Conservation (phyloP, 495 filamentous ascomycete species). For the Geopyxis carbonaria region DNA sequence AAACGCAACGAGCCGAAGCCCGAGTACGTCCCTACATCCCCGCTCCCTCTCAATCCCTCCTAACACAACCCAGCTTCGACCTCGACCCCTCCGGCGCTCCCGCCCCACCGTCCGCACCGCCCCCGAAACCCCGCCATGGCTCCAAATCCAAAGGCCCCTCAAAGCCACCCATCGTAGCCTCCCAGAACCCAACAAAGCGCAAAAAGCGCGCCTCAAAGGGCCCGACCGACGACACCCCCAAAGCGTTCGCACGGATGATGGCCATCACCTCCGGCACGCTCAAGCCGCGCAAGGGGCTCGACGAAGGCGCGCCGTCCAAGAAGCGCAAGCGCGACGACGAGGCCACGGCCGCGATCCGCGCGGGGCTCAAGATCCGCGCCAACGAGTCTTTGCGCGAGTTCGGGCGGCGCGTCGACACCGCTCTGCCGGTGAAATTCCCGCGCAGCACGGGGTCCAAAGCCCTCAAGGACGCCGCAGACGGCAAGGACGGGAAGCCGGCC, state of each 20-base stretch:
- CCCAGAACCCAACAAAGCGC: constrained; percentile 31
- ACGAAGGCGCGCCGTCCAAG: constrained; percentile 47
- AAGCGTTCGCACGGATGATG: constrained; percentile 72
- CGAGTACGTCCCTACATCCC: constrained; percentile 25
- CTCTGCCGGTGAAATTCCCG: constrained; percentile 55
- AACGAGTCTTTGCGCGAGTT: constrained; percentile 74
- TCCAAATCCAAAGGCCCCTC: constrained; percentile 28
- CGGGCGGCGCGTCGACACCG: constrained; percentile 65
- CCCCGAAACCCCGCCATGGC: constrained; percentile 16
- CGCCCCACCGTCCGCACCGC: constrained; percentile 21
- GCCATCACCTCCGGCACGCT: constrained; percentile 40
- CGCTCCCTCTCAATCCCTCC: constrained; percentile 2
- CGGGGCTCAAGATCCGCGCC: constrained; percentile 41
- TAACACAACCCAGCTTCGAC: constrained; percentile 22
- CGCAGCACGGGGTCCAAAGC: constrained; percentile 35
- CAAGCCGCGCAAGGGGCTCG: constrained; percentile 45
- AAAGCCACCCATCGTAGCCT: too few species aligned
- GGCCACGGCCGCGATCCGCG: constrained; percentile 7
- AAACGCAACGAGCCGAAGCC: constrained; percentile 22
- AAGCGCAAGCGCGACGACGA: constrained; percentile 28
- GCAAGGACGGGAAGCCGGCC: constrained; percentile 34
- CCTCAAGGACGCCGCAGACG: too few species aligned
- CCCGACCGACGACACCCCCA: constrained; percentile 60
- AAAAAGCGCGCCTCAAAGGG: constrained; percentile 15
- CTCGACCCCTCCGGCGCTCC: constrained; percentile 20